phyloP scores from a whole-genome alignment of 148 eudicot genomes.

The Diospyros lotus region DNA sequence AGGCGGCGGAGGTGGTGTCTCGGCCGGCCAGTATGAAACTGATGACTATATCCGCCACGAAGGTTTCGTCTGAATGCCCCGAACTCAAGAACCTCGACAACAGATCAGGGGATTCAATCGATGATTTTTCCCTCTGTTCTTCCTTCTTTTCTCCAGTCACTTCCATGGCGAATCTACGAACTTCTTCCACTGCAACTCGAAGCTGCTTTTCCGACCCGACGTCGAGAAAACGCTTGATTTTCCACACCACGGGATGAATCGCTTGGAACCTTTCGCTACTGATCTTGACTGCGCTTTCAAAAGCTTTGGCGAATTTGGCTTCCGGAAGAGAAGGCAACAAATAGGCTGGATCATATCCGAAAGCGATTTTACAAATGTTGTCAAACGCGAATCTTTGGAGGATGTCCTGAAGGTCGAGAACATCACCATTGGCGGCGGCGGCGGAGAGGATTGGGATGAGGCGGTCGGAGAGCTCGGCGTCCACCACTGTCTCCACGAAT shows the following conservation, averaged over 20 bases:
- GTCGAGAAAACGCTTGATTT: constrained; percentile 19
- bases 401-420: constrained; percentile 37
- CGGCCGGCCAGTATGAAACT: constrained; percentile 38
- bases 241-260: constrained; percentile 24
- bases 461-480: constrained; percentile 28
- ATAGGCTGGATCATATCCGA: constrained; percentile 38
- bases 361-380: constrained; percentile 39
- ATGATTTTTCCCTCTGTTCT: constrained; percentile 10
- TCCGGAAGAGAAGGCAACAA: constrained; percentile 32
- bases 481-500: constrained; percentile 40
- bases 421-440: constrained; percentile 13
- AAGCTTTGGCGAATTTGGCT: constrained; percentile 22
- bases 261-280: constrained; percentile 22
- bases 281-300: constrained; percentile 25
- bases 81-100: constrained; percentile 37
- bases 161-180: constrained; percentile 27
- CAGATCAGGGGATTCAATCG: constrained; percentile 21
- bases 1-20: constrained; percentile 34
- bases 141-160: constrained; percentile 23
- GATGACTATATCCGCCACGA: constrained; percentile 29
- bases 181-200: neutral
- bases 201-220: constrained; percentile 28
- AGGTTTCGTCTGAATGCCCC: constrained; percentile 28
- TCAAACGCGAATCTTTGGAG: constrained; percentile 39
- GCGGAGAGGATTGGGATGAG: constrained; percentile 24